Evolutionary conservation across 768 basidiomycete genomes (phyloP), one percentile per base, ranked within the genome.

Genomic region (Pulveroboletus sp.): DNA sequence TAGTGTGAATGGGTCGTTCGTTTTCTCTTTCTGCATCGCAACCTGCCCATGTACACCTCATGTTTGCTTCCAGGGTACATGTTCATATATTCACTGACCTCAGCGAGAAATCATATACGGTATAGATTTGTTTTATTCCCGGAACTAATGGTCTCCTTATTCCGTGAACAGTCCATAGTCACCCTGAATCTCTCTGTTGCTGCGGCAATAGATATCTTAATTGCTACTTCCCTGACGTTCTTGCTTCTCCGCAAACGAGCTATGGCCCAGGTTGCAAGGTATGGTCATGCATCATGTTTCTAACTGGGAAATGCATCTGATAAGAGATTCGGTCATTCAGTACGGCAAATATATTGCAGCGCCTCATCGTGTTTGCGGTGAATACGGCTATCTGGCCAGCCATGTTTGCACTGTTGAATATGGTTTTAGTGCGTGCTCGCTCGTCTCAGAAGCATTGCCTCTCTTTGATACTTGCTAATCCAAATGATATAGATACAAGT

Each of bases 371-470:
- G 6, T 56, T 56, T 26, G 41, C 50, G 1, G 41, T 50, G 8
- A 45, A 47, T 17, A 46, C 50, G 5, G 71, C 78, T 1, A 72
- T 80, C 10, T 76, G 75, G 13, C 72, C 79, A 14, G 81, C 83
- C 53, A 76, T 76, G 0, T 63, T 59, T 5, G 66, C 73, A 6
- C 79, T 81, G 62, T 73, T 76, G 4, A 65, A 41, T 2, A 0
- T 43, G 8, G 78, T 50, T 76, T 77, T 11, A 74, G 84, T 55
- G 53, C 38, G 33, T 81, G 79, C 9, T 2, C 14, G 31, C 21
- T 24, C 15, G 8, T 43, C 43, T 9, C 30, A 8, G 21, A 21
- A 21, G 21, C 21, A 21, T 2, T 21, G 21, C 21, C 21, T 4
- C 4, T 21, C 21, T 21, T n/a, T 21, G 4, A 32, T 10, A 10